These are phyloP conservation scores for Penicillium glabrum DNA, from an alignment of 2,329 filamentous ascomycete genomes.

Conservation along the genomic window DNA sequence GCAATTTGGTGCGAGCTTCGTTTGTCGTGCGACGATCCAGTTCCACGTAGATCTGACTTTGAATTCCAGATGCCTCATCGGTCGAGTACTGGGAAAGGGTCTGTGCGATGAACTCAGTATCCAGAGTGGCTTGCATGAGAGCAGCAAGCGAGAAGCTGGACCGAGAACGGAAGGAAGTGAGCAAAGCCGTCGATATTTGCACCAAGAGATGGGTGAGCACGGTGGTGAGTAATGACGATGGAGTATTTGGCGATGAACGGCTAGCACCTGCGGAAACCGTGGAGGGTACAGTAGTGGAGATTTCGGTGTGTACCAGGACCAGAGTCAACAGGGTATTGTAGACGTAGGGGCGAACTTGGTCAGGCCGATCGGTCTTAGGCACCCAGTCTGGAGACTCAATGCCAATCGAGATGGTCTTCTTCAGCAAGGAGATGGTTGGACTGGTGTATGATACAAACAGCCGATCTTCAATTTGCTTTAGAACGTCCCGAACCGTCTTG, in stretches of 20 bases:
- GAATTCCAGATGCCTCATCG: constrained; percentile 74
- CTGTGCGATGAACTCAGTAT: constrained; percentile 95
- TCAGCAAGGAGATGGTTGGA: constrained; percentile 68
- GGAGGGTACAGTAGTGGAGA: constrained; percentile 69
- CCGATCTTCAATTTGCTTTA: constrained; percentile 83
- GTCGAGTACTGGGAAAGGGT: constrained; percentile 88
- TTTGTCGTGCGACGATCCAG: constrained; percentile 88
- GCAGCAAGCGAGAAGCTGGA: constrained; percentile 71
- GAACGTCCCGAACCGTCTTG: constrained; percentile 86
- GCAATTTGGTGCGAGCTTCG: constrained; percentile 73
- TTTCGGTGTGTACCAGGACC: constrained; percentile 88
- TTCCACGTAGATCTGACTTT: constrained; percentile 89
- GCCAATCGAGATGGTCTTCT: constrained; percentile 69
- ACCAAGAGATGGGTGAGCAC: constrained; percentile 87
- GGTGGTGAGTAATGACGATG: constrained; percentile 67
- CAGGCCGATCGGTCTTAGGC: constrained; percentile 60
- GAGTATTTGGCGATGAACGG: constrained; percentile 67
- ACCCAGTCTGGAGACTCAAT: constrained; percentile 72
- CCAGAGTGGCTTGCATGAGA: constrained; percentile 94
- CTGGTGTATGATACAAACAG: constrained; percentile 92
- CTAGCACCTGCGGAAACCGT: constrained; percentile 73
- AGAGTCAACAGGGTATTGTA: constrained; percentile 82
- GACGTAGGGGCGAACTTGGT: constrained; percentile 81
- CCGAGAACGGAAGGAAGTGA: constrained; percentile 72
- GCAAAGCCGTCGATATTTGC: constrained; percentile 74